Conservation (phyloP, 176 grass and related monocot species). For the Paspalum vaginatum region DNA sequence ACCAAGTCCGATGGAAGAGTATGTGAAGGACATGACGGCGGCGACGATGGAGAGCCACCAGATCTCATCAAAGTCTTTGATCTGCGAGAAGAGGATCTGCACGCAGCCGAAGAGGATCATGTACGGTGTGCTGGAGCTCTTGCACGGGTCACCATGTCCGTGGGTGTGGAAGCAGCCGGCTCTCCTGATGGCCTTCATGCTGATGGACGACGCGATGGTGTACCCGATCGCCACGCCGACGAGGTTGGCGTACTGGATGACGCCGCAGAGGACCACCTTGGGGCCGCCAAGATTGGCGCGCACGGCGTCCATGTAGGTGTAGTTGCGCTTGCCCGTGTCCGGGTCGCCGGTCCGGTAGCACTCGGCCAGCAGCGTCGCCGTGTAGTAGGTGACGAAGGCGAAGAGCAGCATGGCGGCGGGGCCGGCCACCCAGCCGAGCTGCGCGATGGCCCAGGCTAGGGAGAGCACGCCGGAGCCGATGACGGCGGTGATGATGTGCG, state of each 20-base stretch:
- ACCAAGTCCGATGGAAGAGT: constrained; percentile 43
- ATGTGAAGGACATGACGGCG: constrained; percentile 58
- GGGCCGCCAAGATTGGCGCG: constrained; percentile 50
- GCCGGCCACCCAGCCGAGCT: constrained; percentile 60
- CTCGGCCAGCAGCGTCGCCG: constrained; percentile 49
- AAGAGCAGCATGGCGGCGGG: constrained; percentile 54
- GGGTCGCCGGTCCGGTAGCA: constrained; percentile 57
- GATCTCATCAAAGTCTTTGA: constrained; percentile 53
- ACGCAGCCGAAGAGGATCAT: constrained; percentile 47
- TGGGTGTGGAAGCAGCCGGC: constrained; percentile 46
- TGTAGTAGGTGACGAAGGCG: constrained; percentile 52
- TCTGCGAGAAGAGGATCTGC: constrained; percentile 55
- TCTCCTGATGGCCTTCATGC: constrained; percentile 48
- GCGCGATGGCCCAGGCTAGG: constrained; percentile 54
- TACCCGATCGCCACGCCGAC: constrained; percentile 52
- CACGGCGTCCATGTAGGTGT: constrained; percentile 58
- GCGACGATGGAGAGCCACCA: constrained; percentile 65
- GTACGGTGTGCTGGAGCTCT: constrained; percentile 43
- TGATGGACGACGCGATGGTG: constrained; percentile 58
- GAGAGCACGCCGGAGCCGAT: constrained; percentile 62
- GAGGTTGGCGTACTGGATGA: constrained; percentile 54
- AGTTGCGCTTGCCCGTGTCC: constrained; percentile 41
- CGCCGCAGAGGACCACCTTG: constrained; percentile 43
- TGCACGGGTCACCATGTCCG: constrained; percentile 45
- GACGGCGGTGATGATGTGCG: constrained; percentile 59